Base-by-base conservation (phyloP, 257 asterid species). In the Ilex aquifolium region DNA sequence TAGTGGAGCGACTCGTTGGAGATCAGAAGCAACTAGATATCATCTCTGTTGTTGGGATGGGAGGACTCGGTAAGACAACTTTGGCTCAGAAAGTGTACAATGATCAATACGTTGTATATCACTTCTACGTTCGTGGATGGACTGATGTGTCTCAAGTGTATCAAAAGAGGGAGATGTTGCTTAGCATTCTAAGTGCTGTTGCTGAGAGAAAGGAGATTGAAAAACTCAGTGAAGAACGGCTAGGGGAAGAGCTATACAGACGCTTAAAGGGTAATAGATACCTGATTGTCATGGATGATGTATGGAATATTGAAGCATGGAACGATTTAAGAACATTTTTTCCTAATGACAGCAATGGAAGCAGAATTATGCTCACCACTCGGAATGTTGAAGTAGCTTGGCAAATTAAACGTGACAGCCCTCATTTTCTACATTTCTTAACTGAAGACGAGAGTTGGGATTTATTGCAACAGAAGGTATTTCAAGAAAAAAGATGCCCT, bases 11-110 rank as follows among this genome's bases (percentile, higher is more conserved):
- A n/a, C 36, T 51, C 10, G 14, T 8, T 30, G 16, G 60, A 16
- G 14, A 31, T 13, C 44, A 42, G 10, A 1, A 27, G 32, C 0
- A 32, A 0, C 57, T 52, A 11, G 50, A 63, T 10, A 40, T 65
- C 4, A 44, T 65, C 56, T 56, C 69, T 13, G 39, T 65, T 0
- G 6, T 56, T 2, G 29, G 69, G 14, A 56, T 56, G 69, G 7
- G 63, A 7, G 63, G 69, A 29, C 60, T 27, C 13, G 69, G 57
- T 7, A 65, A 65, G 63, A 56, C 63, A 31, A 56, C 63, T 56
- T 13, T 65, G 1, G 69, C 68, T 11, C 53, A 5, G 8, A 64
- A 64, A 64, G 39, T 65, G 12, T 65, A 3, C 31, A 0, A 3
- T 56, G 63, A 56, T 57, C 36, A 31, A 0, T 2, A 0, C 0